Conservation (phyloP, 163 green algal genomes). For the Scenedesmus sp. region DNA sequence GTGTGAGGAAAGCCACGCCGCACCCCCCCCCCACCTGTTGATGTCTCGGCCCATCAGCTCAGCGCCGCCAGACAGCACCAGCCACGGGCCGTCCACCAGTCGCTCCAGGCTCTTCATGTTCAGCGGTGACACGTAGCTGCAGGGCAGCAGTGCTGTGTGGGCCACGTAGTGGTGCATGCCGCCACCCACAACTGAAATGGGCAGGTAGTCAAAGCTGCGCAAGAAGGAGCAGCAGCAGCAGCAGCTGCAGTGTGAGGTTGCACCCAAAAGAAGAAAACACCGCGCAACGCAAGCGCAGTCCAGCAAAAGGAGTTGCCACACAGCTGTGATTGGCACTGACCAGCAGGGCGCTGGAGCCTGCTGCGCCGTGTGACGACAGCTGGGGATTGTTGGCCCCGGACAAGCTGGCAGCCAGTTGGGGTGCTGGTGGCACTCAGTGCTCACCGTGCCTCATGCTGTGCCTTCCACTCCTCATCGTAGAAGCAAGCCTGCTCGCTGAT, state of each 20-base stretch:
- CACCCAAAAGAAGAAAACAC: neutral
- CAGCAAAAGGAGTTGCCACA: too few species aligned
- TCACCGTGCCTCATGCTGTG: constrained; percentile 37
- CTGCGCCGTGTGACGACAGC: too few species aligned
- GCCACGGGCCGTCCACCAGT: neutral
- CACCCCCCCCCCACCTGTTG: neutral
- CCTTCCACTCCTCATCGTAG: constrained; percentile 30
- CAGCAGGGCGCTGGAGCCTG: too few species aligned
- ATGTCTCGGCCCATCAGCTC: constrained; percentile 37
- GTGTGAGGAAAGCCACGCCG: neutral
- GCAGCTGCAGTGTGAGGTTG: neutral
- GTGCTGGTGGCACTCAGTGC: neutral
- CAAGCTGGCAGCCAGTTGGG: neutral
- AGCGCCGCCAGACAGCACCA: constrained; percentile 41
- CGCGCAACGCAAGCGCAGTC: neutral
- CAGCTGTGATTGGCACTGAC: too few species aligned
- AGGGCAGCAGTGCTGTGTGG: neutral
- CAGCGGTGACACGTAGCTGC: constrained; percentile 14
- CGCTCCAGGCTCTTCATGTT: neutral
- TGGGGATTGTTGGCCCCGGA: too few species aligned
- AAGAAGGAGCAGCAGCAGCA: neutral
- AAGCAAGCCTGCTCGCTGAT: constrained; percentile 32
- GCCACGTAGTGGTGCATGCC: constrained; percentile 22
- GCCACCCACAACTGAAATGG: neutral
- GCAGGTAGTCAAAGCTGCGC: constrained; percentile 32